Base-by-base conservation (phyloP, 768 basidiomycete genomes). In the Trametes punicea region DNA sequence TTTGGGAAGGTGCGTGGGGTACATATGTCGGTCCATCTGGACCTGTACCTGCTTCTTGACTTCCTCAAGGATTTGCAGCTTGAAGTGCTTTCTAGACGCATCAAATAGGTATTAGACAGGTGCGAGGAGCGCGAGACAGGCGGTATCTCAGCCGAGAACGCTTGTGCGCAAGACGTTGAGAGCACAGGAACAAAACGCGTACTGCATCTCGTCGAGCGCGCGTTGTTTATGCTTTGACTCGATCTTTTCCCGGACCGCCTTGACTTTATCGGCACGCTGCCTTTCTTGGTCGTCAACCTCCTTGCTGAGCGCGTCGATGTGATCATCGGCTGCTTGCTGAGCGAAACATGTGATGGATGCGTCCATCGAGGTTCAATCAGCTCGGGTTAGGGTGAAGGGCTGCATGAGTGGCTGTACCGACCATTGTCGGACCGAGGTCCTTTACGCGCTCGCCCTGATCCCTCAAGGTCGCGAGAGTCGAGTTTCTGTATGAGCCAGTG, bases 11-110 rank as follows among this genome's bases (percentile, higher is more conserved):
- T 80, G 71, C 21, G 77, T 73, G 52, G 55, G 61, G 29, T 46
- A 36, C 34, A 84, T 77, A 60, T 83, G 81, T 34, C 57, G 62
- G 21, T 76, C 70, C n/a, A 84, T 77, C 59, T 82, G 70, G 42
- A 70, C 69, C 51, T 69, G 69, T 33, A 78, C 77, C 61, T 82
- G 78, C n/a, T 56, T 56, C 15, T 58, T 64, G 15, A 83, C 67
- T 54, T 80, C 78, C 7, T 59, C 64, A 48, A 63, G 63, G 25
- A 83, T 75, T 49, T 75, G 66, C 25, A 72, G 16, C 41, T 26
- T 33, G 30, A 52, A 36, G 51, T 16, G 31, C 6, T 25, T n/a
- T 9, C 51, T 52, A 33, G 8, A 21, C 13, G 4, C 3, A 15
- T 15, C 18, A 4, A 40, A 18, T 9, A 8, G 39, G 2, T 11